Conservation (phyloP, 1,284 basidiomycete species). For the Ustilago vetiveriae region DNA sequence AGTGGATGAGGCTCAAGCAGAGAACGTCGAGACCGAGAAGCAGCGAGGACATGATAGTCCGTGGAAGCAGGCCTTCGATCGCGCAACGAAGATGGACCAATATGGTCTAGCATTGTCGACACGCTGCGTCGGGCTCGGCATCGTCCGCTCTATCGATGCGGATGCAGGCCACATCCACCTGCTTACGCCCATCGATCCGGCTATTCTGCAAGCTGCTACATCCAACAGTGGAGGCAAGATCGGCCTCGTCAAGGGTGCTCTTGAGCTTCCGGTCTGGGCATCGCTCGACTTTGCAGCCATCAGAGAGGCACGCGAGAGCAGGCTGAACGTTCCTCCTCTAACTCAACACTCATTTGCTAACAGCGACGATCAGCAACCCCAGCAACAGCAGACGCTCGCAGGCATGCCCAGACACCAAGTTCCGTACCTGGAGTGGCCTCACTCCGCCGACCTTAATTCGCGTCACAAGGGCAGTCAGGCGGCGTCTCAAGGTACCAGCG, state of each 20-base stretch:
- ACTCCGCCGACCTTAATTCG: slow-evolving; percentile 70
- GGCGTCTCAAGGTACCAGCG: too few relatives aligned
- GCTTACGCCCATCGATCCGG: slow-evolving; percentile 68
- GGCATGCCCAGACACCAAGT: slow-evolving; percentile 74
- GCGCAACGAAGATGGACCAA: slow-evolving; percentile 8
- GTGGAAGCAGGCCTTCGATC: slow-evolving; percentile 41
- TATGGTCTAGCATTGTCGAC: slow-evolving; percentile 4
- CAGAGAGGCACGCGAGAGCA: slow-evolving; percentile 39
- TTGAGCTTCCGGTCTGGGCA: slow-evolving; percentile 86
- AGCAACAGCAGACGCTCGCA: slow-evolving; percentile 68
- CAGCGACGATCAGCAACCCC: not conserved
- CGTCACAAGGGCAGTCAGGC: slow-evolving; percentile 34
- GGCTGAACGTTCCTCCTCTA: slow-evolving; percentile 16
- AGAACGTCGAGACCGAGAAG: not conserved
- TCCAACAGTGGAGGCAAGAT: slow-evolving; percentile 71
- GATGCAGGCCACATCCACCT: slow-evolving; percentile 45
- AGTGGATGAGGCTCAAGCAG: not conserved
- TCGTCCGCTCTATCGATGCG: slow-evolving; percentile 59
- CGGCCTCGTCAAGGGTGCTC: slow-evolving; percentile 80
- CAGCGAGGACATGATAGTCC: not conserved
- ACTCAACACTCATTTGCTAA: not conserved
- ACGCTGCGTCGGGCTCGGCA: slow-evolving; percentile 50
- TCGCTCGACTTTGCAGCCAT: slow-evolving; percentile 78
- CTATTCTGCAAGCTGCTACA: slow-evolving; percentile 68
- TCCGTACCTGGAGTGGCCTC: slow-evolving; percentile 84